Percentiles rank a stretch among this genome's conserved stretches.
Conservation (phyloP, 352 stramenopile genomes). For the Phytophthora foliorum region DNA sequence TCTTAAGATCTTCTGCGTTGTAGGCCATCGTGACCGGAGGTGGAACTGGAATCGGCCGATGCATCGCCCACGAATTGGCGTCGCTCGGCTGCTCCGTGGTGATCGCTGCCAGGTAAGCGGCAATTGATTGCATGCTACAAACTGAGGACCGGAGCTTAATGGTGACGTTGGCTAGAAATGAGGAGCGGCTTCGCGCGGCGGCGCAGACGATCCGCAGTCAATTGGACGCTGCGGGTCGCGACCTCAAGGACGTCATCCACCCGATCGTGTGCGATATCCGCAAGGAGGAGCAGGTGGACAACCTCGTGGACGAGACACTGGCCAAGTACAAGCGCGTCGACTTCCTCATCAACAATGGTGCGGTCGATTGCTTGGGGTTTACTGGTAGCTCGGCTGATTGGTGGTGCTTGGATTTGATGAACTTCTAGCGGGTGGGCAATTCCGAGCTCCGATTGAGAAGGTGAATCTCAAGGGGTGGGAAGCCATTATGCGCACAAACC, state of each 20-base stretch:
- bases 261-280: constrained; percentile 82
- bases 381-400: constrained; percentile 1
- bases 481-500: constrained; percentile 94
- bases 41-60: constrained; percentile 88
- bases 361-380: neutral
- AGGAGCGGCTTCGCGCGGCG: constrained; percentile 65
- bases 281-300: constrained; percentile 74
- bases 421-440: constrained; percentile 90
- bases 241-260: constrained; percentile 55
- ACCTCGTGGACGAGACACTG: constrained; percentile 78
- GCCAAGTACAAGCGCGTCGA: constrained; percentile 88
- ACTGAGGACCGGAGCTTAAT: neutral
- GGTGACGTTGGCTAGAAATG: constrained; percentile 53
- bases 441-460: constrained; percentile 89
- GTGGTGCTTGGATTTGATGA: neutral
- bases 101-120: constrained; percentile 72
- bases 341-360: constrained; percentile 95
- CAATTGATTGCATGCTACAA: neutral
- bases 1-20: constrained; percentile 2
- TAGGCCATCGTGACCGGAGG: constrained; percentile 89
- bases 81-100: constrained; percentile 82
- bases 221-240: constrained; percentile 45
- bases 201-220: constrained; percentile 66
- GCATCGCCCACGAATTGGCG: constrained; percentile 84
- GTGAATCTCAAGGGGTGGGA: constrained; percentile 93